Percentiles rank a stretch among this genome's conserved stretches.
Conservation (phyloP, 257 asterid genomes). For the Salvia splendens region DNA sequence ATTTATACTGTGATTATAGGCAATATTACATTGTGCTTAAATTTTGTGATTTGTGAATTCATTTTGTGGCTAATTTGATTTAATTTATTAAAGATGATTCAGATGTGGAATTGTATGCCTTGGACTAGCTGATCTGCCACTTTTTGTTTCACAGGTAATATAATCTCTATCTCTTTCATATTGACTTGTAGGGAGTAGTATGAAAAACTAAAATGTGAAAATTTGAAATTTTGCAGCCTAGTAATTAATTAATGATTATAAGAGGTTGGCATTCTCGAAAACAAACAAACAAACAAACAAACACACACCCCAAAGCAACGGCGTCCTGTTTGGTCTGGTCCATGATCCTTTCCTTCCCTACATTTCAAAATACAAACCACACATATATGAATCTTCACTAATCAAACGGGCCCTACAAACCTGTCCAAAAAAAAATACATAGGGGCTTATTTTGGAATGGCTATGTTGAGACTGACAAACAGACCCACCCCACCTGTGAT, state of each 20-base stretch:
- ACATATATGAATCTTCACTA: too few species aligned
- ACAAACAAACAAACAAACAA: conserved; percentile 23
- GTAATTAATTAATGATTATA: conserved; percentile 32
- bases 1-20: too few species aligned
- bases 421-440: too few species aligned
- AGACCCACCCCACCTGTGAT: conserved; percentile 18
- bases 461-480: conserved; percentile 14
- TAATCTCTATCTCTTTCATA: conserved; percentile 29
- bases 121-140: conserved; percentile 36
- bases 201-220: background rate
- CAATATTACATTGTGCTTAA: too few species aligned
- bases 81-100: background rate
- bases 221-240: background rate
- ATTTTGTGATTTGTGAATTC: too few species aligned
- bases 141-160: conserved; percentile 37
- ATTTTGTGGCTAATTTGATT: background rate
- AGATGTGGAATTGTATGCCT: conserved; percentile 24
- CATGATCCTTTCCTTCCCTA: background rate
- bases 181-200: background rate
- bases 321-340: conserved; percentile 46
- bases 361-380: background rate
- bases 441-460: background rate
- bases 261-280: conserved; percentile 41
- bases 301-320: conserved; percentile 22
- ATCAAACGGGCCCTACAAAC: too few species aligned